A percentile compares a stretch with the other conserved stretches of the same genome.
Conservation (phyloP, 1,284 basidiomycete genomes). For the Vanrija humicola region DNA sequence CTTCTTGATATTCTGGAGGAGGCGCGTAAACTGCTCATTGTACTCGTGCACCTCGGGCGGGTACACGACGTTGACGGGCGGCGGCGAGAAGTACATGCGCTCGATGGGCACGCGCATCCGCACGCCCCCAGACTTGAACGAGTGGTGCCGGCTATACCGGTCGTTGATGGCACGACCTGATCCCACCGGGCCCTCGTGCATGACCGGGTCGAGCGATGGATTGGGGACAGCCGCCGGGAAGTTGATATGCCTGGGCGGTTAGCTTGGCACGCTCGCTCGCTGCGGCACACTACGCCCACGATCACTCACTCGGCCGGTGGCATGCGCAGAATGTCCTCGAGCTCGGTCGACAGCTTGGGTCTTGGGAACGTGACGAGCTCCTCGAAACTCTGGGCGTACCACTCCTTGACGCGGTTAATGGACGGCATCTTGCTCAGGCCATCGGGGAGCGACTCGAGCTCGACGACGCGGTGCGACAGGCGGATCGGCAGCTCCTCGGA, state of each 20-base stretch:
- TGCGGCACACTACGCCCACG: neutral
- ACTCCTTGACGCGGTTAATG: slow-evolving; percentile 93
- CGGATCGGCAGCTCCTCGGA: slow-evolving; percentile 79
- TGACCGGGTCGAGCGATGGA: slow-evolving; percentile 45
- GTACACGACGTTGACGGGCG: slow-evolving; percentile 64
- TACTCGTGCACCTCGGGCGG: slow-evolving; percentile 93
- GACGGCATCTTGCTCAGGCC: slow-evolving; percentile 87
- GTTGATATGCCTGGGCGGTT: slow-evolving; percentile 10
- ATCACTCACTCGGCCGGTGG: slow-evolving; percentile 49
- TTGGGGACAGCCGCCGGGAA: slow-evolving; percentile 47
- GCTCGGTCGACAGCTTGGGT: slow-evolving; percentile 62
- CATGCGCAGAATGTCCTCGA: slow-evolving; percentile 64
- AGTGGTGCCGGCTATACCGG: slow-evolving; percentile 17
- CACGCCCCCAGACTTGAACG: slow-evolving; percentile 15
- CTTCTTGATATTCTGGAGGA: slow-evolving; percentile 85
- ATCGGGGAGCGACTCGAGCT: slow-evolving; percentile 91
- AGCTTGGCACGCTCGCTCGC: neutral
- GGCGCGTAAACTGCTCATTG: slow-evolving; percentile 84
- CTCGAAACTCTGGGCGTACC: slow-evolving; percentile 99
- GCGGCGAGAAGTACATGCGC: slow-evolving; percentile 76
- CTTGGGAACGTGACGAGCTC: slow-evolving; percentile 81
- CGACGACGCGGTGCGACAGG: slow-evolving; percentile 92
- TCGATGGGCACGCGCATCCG: slow-evolving; percentile 46
- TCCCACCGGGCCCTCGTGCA: slow-evolving; percentile 35
- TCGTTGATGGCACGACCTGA: slow-evolving; percentile 4